Percentiles rank a stretch among this genome's conserved stretches.
Conservation (phyloP, 2,329 filamentous ascomycete species). For the Botrytis squamosa region DNA sequence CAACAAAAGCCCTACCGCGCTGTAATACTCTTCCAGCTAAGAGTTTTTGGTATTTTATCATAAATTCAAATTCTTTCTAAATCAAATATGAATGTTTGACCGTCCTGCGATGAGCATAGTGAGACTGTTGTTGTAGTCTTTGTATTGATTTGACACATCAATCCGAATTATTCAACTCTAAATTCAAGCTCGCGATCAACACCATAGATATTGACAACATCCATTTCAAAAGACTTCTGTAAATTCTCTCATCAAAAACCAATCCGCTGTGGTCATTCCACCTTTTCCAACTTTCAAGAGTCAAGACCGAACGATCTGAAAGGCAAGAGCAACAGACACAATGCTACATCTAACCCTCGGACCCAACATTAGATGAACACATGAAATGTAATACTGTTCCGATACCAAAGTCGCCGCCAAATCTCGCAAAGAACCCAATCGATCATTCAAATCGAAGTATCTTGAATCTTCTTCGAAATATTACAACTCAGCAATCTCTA, state of each 20-base stretch:
- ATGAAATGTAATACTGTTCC: background rate
- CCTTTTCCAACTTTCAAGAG: background rate
- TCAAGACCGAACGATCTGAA: background rate
- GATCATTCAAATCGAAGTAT: background rate
- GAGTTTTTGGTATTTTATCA: background rate
- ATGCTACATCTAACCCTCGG: background rate
- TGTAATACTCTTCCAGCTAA: background rate
- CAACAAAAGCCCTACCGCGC: background rate
- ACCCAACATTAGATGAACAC: background rate
- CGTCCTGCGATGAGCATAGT: background rate
- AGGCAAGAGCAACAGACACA: background rate
- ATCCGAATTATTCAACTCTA: background rate
- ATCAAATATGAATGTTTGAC: background rate
- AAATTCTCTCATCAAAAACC: background rate
- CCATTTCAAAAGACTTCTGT: background rate
- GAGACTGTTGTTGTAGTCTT: background rate
- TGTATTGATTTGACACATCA: background rate
- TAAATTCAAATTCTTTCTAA: background rate
- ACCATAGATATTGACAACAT: background rate
- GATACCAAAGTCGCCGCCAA: background rate
- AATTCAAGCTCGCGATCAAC: background rate
- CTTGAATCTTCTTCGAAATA: no score
- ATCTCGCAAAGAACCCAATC: background rate
- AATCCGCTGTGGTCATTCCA: background rate
- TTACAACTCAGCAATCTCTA: no score